phyloP scores from a whole-genome alignment of 306 rosid species.

The Begonia masoniana region DNA sequence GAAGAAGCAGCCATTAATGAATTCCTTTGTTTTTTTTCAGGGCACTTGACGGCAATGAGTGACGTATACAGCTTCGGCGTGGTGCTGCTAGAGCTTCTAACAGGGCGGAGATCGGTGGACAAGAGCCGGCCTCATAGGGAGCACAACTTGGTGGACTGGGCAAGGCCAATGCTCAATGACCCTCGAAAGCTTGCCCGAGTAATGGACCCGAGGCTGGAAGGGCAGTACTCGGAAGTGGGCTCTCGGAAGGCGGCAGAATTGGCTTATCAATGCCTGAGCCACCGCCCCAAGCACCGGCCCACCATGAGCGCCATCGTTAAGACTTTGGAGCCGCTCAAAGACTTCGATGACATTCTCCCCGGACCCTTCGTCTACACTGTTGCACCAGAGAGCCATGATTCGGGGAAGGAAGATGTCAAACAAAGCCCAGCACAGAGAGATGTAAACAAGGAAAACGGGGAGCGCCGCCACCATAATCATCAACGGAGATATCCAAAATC shows the following conservation, averaged over 20 bases:
- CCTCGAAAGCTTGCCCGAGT: constrained; percentile 35
- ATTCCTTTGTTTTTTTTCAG: constrained; percentile 7
- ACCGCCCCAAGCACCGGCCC: constrained; percentile 73
- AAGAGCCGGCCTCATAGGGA: constrained; percentile 54
- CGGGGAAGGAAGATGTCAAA: too few species aligned
- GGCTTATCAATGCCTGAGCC: constrained; percentile 83
- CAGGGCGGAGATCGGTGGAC: constrained; percentile 78
- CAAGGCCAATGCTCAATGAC: constrained; percentile 58
- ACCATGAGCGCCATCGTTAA: constrained; percentile 54
- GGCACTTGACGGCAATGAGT: constrained; percentile 91
- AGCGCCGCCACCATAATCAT: too few species aligned
- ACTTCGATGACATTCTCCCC: constrained; percentile 48
- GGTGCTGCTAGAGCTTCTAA: constrained; percentile 54
- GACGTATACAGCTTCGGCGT: constrained; percentile 96
- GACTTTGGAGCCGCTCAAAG: constrained; percentile 64
- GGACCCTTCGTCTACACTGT: constrained; percentile 67
- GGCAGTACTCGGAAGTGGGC: constrained; percentile 66
- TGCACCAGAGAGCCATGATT: constrained; percentile 8
- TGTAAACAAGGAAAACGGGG: too few species aligned
- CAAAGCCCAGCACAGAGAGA: too few species aligned
- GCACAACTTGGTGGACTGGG: constrained; percentile 77
- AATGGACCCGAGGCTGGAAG: constrained; percentile 85
- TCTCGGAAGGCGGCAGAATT: constrained; percentile 78
- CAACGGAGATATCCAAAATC: too few species aligned
- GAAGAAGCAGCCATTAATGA: too few species aligned